These are phyloP conservation scores for Fusarium annulatum DNA, from an alignment of 2,329 filamentous ascomycete genomes.

Conservation along the genomic window DNA sequence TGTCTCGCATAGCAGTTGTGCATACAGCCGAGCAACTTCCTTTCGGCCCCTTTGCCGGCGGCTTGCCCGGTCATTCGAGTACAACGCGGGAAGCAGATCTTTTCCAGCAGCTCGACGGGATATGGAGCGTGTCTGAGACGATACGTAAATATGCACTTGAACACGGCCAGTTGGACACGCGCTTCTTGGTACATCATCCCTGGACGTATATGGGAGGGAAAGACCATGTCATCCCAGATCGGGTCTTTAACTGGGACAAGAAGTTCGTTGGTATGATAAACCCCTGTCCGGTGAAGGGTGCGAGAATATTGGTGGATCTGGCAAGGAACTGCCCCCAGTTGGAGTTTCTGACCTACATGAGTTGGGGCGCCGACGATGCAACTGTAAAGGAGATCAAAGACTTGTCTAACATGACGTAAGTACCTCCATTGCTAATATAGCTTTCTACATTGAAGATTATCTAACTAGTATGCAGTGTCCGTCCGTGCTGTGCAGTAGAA, in stretches of 20 bases:
- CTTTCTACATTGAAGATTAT: fast-evolving
- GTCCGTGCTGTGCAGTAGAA: not conserved
- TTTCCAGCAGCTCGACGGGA: not conserved
- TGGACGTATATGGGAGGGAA: not conserved
- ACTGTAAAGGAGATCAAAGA: not conserved
- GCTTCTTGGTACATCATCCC: not conserved
- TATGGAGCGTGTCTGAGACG: not conserved
- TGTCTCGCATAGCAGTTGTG: not conserved
- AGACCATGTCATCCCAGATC: not conserved
- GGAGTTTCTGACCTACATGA: not conserved
- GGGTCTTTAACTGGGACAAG: not conserved
- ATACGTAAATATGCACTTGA: not conserved
- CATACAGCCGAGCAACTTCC: conserved; percentile 7
- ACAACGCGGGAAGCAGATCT: not conserved
- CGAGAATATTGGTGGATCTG: not conserved
- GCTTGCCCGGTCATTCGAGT: not conserved
- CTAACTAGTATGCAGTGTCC: not conserved
- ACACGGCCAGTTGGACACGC: not conserved
- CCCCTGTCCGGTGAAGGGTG: not conserved
- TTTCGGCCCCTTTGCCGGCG: not conserved
- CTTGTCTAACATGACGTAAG: not conserved
- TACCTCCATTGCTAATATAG: fast-evolving
- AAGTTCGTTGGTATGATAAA: not conserved
- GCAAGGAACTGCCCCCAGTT: not conserved
- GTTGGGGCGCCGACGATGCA: not conserved